Evolutionary conservation across 1,139 yeast genomes (phyloP).

Genomic region (Magnusiomyces suaveolens): DNA sequence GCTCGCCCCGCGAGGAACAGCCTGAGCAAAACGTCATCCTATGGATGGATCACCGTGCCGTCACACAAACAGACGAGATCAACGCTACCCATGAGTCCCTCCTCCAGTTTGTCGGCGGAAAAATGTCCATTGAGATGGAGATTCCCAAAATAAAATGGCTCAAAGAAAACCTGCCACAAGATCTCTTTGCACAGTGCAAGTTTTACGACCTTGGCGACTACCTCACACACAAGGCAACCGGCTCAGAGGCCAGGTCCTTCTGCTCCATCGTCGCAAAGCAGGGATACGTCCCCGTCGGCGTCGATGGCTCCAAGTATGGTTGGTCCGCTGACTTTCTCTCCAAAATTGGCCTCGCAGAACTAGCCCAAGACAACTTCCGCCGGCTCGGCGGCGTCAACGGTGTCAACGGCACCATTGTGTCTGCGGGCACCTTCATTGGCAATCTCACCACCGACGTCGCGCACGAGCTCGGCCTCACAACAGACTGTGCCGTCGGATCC

Average conservation of each 20-base stretch:
- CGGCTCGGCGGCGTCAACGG: constrained; percentile 79
- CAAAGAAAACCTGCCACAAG: constrained; percentile 72
- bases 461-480: constrained; percentile 71
- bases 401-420: constrained; percentile 58
- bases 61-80: constrained; percentile 69
- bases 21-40: constrained; percentile 69
- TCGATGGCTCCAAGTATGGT: constrained; percentile 69
- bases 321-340: constrained; percentile 78
- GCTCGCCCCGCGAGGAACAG: neutral
- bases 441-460: constrained; percentile 58
- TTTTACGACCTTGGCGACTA: constrained; percentile 90
- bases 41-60: constrained; percentile 98
- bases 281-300: constrained; percentile 63
- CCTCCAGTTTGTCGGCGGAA: constrained; percentile 90
- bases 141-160: constrained; percentile 95
- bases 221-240: constrained; percentile 84
- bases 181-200: constrained; percentile 53
- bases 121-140: constrained; percentile 97
- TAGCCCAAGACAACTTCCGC: constrained; percentile 64
- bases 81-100: constrained; percentile 71
- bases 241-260: constrained; percentile 72
- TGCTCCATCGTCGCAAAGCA: constrained; percentile 93
- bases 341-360: constrained; percentile 61
- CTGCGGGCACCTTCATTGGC: constrained; percentile 88
- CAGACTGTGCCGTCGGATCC: constrained; percentile 76